These are phyloP conservation scores for Rubia balearica DNA, from an alignment of 305 asterid species.

Conservation along the genomic window DNA sequence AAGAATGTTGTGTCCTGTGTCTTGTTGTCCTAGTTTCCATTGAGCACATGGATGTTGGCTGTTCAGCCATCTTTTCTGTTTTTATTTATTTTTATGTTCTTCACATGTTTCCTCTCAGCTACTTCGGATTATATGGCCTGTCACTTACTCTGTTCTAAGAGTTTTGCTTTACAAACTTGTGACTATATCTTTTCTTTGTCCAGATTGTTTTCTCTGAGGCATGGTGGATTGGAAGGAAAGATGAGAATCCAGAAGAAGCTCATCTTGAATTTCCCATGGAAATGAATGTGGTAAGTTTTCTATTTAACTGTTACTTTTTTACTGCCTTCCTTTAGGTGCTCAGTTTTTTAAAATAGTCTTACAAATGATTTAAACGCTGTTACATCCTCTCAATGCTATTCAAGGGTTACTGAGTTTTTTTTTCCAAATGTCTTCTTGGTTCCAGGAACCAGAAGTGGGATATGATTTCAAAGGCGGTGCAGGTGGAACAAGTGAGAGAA, in stretches of 20 bases:
- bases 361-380: not conserved
- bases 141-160: not conserved
- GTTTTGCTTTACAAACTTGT: constrained; percentile 1
- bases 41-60: not conserved
- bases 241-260: constrained; percentile 77
- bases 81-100: not conserved
- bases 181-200: constrained; percentile 22
- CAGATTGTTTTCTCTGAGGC: constrained; percentile 89
- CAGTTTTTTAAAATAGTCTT: not conserved
- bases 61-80: not conserved
- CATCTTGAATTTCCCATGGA: constrained; percentile 65
- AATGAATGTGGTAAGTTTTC: constrained; percentile 47
- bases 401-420: not conserved
- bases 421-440: constrained; percentile 10
- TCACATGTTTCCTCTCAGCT: not conserved
- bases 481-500: constrained; percentile 39
- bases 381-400: not conserved
- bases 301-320: constrained; percentile 15
- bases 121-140: not conserved
- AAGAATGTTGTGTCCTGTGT: not conserved
- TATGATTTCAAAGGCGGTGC: constrained; percentile 80
- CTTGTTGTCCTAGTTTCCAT: not conserved
- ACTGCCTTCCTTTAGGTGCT: not conserved
- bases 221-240: constrained; percentile 91
- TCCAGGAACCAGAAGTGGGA: constrained; percentile 44